phyloP scores from a whole-genome alignment of 2,329 filamentous ascomycete species.

The Bipolaris gigantea region DNA sequence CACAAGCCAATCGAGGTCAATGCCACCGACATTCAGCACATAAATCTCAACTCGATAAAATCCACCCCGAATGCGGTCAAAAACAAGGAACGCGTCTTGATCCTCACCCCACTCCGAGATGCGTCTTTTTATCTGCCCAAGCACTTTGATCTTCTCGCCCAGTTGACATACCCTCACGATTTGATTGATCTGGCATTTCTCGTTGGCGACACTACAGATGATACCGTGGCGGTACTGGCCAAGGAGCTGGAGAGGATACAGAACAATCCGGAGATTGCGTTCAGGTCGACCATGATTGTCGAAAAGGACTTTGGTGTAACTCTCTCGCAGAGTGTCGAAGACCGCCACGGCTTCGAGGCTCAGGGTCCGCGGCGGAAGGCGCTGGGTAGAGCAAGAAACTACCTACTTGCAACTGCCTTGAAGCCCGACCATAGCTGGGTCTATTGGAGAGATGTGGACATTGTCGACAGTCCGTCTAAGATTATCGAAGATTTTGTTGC shows the following conservation, averaged over 20 bases:
- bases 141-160: constrained; percentile 89
- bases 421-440: constrained; percentile 98
- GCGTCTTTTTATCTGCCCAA: constrained; percentile 79
- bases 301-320: constrained; percentile 86
- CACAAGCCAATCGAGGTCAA: constrained; percentile 87
- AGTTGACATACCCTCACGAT: constrained; percentile 91
- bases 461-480: constrained; percentile 81
- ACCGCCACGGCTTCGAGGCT: constrained; percentile 81
- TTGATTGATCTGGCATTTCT: constrained; percentile 95
- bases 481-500: constrained; percentile 95
- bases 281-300: constrained; percentile 80
- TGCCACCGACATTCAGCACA: constrained; percentile 71
- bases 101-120: constrained; percentile 91
- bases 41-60: constrained; percentile 82
- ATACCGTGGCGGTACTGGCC: constrained; percentile 83
- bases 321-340: constrained; percentile 76
- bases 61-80: constrained; percentile 76
- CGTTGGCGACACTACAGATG: constrained; percentile 87
- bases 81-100: constrained; percentile 85
- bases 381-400: constrained; percentile 90
- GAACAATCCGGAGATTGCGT: constrained; percentile 75
- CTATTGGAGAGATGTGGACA: constrained; percentile 98
- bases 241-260: constrained; percentile 88
- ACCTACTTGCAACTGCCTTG: constrained; percentile 78
- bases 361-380: constrained; percentile 88